A percentile compares a stretch with the other conserved stretches of the same genome.
Conservation (phyloP, 2,329 filamentous ascomycete genomes). For the Phoma sp. region DNA sequence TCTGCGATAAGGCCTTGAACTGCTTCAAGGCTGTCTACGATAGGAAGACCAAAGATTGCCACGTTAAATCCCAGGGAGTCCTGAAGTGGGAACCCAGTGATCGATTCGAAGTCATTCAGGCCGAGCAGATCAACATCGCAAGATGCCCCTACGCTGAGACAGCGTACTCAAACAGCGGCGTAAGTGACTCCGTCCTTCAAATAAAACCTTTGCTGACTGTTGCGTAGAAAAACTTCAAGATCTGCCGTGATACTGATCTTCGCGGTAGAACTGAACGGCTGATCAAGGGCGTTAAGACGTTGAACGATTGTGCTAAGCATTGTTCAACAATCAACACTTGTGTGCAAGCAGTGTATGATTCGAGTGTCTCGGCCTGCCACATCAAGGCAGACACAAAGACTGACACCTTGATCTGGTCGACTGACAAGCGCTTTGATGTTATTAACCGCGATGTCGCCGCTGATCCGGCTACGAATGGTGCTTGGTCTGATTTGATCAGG, state of each 20-base stretch:
- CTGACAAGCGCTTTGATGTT: constrained; percentile 37
- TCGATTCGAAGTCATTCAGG: constrained; percentile 32
- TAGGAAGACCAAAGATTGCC: constrained; percentile 26
- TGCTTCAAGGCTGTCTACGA: constrained; percentile 41
- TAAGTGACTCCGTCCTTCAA: constrained; percentile 5
- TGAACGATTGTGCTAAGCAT: constrained; percentile 32
- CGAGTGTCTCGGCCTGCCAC: constrained; percentile 24
- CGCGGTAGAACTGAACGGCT: constrained; percentile 28
- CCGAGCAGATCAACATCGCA: constrained; percentile 35
- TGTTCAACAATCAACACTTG: constrained; percentile 31
- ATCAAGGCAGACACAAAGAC: constrained; percentile 33
- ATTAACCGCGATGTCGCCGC: constrained; percentile 26
- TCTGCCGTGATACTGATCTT: constrained; percentile 36
- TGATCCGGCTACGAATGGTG: constrained; percentile 25
- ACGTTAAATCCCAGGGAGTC: constrained; percentile 29
- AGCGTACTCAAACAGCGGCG: constrained; percentile 25
- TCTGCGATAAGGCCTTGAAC: constrained; percentile 27
- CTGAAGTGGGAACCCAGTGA: constrained; percentile 30
- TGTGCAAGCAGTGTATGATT: constrained; percentile 33
- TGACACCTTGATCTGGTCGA: constrained; percentile 37
- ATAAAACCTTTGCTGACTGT: neutral
- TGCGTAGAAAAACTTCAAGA: constrained; percentile 27
- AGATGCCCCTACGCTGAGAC: constrained; percentile 31
- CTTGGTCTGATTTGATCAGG: constrained; percentile 36
- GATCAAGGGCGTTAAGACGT: constrained; percentile 18